phyloP scores from a whole-genome alignment of 306 rosid genomes.

The Castanospermum australe region DNA sequence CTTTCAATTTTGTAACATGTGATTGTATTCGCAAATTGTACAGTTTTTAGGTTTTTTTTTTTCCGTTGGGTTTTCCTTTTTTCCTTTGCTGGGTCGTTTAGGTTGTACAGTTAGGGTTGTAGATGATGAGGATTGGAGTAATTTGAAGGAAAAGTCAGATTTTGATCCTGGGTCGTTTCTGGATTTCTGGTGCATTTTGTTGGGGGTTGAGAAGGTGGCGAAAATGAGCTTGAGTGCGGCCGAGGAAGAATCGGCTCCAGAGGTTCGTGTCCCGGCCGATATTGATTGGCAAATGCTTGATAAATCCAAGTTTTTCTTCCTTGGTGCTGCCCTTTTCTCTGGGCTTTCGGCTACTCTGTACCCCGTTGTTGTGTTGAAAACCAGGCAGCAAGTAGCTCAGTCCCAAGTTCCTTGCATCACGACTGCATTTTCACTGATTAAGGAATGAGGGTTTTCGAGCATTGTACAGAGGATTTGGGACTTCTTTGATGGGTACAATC shows the following conservation, averaged over 20 bases:
- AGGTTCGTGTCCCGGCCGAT: slow-evolving; percentile 62
- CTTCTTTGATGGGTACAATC: slow-evolving; percentile 71
- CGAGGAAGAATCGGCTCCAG: slow-evolving; percentile 59
- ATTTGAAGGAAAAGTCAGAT: slow-evolving; percentile 3
- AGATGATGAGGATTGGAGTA: neutral
- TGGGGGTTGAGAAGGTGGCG: slow-evolving; percentile 42
- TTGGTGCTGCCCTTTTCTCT: slow-evolving; percentile 73
- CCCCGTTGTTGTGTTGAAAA: slow-evolving; percentile 71
- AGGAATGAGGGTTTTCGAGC: slow-evolving; percentile 65
- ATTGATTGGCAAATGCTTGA: slow-evolving; percentile 84
- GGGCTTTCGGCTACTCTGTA: slow-evolving; percentile 70
- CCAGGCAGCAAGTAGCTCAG: slow-evolving; percentile 67
- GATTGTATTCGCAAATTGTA: slow-evolving; percentile 25
- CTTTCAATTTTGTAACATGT: neutral
- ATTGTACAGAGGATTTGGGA: slow-evolving; percentile 79
- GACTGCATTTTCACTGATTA: slow-evolving; percentile 53
- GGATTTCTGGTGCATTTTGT: neutral
- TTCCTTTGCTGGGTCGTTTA: neutral
- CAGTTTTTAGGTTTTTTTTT: slow-evolving; percentile 21
- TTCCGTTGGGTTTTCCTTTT: neutral
- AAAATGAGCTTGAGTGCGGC: slow-evolving; percentile 58
- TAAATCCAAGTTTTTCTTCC: slow-evolving; percentile 74
- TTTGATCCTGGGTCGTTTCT: neutral
- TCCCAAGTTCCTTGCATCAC: slow-evolving; percentile 53
- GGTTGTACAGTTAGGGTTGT: slow-evolving; percentile 25